A percentile compares a stretch with the other conserved stretches of the same genome.
Conservation (phyloP, 192 early-diverging fungal species). For the Backusella mclennaniae region DNA sequence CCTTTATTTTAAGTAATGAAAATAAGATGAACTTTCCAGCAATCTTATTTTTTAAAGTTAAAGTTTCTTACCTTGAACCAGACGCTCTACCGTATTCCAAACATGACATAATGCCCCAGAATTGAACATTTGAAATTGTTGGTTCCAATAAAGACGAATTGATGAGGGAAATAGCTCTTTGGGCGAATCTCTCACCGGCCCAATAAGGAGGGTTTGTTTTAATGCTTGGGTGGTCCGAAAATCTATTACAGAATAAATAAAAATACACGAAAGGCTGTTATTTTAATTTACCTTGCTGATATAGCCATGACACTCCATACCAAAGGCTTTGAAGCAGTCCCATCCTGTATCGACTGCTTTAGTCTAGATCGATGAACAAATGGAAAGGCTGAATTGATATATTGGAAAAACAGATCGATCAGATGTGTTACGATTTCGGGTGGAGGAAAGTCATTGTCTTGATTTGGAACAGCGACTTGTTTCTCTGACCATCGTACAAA, state of each 20-base stretch:
- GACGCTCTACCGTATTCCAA: slow-evolving; percentile 34
- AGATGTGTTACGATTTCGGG: slow-evolving; percentile 36
- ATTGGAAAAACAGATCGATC: neutral
- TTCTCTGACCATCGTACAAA: neutral
- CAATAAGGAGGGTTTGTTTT: slow-evolving; percentile 45
- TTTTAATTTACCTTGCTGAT: slow-evolving; percentile 34
- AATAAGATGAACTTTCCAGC: neutral
- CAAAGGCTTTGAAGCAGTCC: slow-evolving; percentile 43
- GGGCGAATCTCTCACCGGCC: slow-evolving; percentile 50
- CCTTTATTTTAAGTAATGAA: slow-evolving; percentile 1
- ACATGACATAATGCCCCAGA: slow-evolving; percentile 32
- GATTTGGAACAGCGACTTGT: neutral
- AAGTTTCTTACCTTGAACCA: slow-evolving; percentile 16
- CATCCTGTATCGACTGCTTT: slow-evolving; percentile 39
- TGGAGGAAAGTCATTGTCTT: slow-evolving; percentile 33
- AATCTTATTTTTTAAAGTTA: neutral
- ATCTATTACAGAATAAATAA: slow-evolving; percentile 18
- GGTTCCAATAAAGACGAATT: slow-evolving; percentile 40
- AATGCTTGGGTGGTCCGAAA: slow-evolving; percentile 44
- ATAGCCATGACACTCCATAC: slow-evolving; percentile 48
- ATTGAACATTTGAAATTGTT: slow-evolving; percentile 45
- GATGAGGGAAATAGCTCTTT: slow-evolving; percentile 37
- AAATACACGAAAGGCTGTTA: neutral
- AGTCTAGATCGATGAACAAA: slow-evolving; percentile 19
- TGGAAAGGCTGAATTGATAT: neutral